These are phyloP conservation scores for Malus domestica DNA, from an alignment of 306 rosid genomes.

Conservation along the genomic window ASM211411v1 NC_041805.1:1477001-1477500, in stretches of 20 bases:
- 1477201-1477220: not conserved
- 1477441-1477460: no score
- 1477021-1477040: constrained; percentile 29
- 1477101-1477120: not conserved
- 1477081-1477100: not conserved
- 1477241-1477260: not conserved
- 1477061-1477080: not conserved
- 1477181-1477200: not conserved
- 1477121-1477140: not conserved
- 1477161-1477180: not conserved
- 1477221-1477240: not conserved
- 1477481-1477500: no score
- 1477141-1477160: not conserved
- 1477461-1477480: no score
- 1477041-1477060: not conserved
- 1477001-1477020: constrained; percentile 55
- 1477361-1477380: not conserved
- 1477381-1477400: not conserved
- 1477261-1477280: not conserved
- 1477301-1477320: not conserved
- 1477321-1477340: not conserved
- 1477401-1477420: no score
- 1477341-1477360: not conserved
- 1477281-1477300: not conserved
- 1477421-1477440: no score